Evolutionary conservation across 2,329 filamentous ascomycete genomes (phyloP).

Genomic region (Nannizziopsis arthrosporioides): DNA sequence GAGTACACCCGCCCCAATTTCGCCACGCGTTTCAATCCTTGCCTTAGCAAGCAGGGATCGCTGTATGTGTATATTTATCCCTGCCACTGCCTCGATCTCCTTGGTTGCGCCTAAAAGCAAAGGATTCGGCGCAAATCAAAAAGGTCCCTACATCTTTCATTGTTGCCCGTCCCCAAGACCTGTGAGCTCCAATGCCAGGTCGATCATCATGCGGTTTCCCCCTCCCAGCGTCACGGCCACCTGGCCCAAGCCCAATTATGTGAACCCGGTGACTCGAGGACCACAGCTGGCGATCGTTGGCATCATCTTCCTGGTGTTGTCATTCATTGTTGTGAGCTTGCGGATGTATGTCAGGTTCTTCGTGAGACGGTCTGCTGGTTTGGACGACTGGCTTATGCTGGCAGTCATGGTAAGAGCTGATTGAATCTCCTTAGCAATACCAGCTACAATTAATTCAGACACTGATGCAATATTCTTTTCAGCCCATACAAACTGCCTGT

Average conservation of each 20-base stretch:
- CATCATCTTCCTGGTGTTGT: slow-evolving; percentile 19
- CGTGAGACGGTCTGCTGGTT: slow-evolving; percentile 15
- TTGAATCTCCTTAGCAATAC: neutral
- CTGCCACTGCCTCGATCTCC: too few species aligned
- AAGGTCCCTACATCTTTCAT: too few species aligned
- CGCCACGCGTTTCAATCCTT: slow-evolving; percentile 2
- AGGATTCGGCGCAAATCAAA: too few species aligned
- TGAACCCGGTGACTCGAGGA: slow-evolving; percentile 21
- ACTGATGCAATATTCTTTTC: neutral
- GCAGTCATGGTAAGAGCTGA: slow-evolving; percentile 13
- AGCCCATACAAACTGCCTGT: slow-evolving; percentile 12
- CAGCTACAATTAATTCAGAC: neutral
- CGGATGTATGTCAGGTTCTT: slow-evolving; percentile 17
- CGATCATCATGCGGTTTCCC: slow-evolving; percentile 14
- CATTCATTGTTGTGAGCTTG: slow-evolving; percentile 16
- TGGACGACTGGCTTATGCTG: slow-evolving; percentile 18
- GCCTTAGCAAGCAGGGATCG: neutral
- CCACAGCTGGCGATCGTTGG: slow-evolving; percentile 19
- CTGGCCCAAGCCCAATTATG: slow-evolving; percentile 25
- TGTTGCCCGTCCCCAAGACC: too few species aligned
- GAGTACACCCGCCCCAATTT: too few species aligned
- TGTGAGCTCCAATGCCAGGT: neutral
- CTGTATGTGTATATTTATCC: too few species aligned
- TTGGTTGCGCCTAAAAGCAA: too few species aligned
- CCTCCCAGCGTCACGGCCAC: slow-evolving; percentile 14